A percentile compares a stretch with the other conserved stretches of the same genome.
Conservation (phyloP, 1,284 basidiomycete genomes). For the Sutorius eximius region DNA sequence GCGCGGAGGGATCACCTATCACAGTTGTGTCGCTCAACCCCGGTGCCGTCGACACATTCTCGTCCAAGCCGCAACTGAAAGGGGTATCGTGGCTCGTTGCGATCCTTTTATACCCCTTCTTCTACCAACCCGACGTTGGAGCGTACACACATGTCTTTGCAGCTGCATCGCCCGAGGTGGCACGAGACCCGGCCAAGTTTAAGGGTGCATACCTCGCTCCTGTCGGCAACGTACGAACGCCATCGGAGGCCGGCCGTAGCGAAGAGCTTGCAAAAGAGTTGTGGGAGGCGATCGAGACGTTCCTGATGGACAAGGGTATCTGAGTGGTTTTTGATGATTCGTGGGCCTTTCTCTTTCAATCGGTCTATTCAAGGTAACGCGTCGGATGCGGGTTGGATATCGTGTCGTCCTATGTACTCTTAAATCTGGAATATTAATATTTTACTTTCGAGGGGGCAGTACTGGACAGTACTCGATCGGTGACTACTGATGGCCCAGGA, state of each 20-base stretch:
- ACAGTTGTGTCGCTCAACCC: slow-evolving; percentile 38
- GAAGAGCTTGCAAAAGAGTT: slow-evolving; percentile 44
- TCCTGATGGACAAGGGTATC: slow-evolving; percentile 23
- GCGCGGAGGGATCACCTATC: slow-evolving; percentile 28
- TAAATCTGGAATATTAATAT: too few species aligned
- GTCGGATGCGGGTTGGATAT: background rate
- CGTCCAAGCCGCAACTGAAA: slow-evolving; percentile 20
- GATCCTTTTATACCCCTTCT: slow-evolving; percentile 35
- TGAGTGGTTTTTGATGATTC: slow-evolving; percentile 1
- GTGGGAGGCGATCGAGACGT: slow-evolving; percentile 43
- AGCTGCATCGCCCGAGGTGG: slow-evolving; percentile 43
- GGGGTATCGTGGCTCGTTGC: slow-evolving; percentile 28
- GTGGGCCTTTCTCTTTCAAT: too few species aligned
- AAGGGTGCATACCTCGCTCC: slow-evolving; percentile 47
- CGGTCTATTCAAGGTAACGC: too few species aligned
- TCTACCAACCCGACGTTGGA: slow-evolving; percentile 41
- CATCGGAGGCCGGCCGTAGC: slow-evolving; percentile 26
- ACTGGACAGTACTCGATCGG: too few species aligned
- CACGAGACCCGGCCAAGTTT: slow-evolving; percentile 41
- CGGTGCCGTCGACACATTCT: slow-evolving; percentile 44
- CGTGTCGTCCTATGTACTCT: background rate
- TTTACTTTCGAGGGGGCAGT: too few species aligned
- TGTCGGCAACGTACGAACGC: slow-evolving; percentile 33
- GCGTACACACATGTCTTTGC: slow-evolving; percentile 47
- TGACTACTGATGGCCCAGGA: too few species aligned